Evolutionary conservation across 768 basidiomycete species (phyloP).

Genomic region (Podaxis sp.): DNA sequence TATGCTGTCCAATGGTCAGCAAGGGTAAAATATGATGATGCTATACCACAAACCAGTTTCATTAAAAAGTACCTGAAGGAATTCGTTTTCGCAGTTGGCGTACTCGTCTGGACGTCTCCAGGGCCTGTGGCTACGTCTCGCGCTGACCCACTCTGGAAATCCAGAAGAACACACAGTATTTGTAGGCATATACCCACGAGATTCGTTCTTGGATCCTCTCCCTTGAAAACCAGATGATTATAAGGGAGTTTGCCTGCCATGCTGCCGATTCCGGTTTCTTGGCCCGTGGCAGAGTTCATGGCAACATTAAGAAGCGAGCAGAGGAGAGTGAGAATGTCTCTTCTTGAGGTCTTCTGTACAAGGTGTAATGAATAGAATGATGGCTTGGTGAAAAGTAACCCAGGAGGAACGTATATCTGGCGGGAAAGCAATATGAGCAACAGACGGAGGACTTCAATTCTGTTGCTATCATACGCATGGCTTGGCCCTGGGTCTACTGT

Average conservation of each 20-base stretch:
- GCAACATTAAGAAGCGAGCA: conserved; percentile 93
- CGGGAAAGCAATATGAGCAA: conserved; percentile 85
- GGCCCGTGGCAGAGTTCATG: conserved; percentile 60
- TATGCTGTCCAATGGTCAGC: conserved; percentile 53
- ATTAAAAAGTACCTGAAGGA: conserved; percentile 90
- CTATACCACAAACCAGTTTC: conserved; percentile 60
- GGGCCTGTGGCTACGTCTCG: conserved; percentile 42
- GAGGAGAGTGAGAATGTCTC: conserved; percentile 84
- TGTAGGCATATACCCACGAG: conserved; percentile 76
- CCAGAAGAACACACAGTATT: conserved; percentile 68
- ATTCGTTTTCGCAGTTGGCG: conserved; percentile 69
- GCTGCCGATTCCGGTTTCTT: conserved; percentile 51
- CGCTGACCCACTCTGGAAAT: conserved; percentile 77
- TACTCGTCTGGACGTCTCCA: conserved; percentile 38
- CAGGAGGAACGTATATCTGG: conserved; percentile 80
- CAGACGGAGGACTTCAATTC: conserved; percentile 85
- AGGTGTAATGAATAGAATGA: conserved; percentile 76
- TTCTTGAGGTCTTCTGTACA: conserved; percentile 69
- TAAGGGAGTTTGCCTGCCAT: conserved; percentile 82
- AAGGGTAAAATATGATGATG: conserved; percentile 3
- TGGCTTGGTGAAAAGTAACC: conserved; percentile 64
- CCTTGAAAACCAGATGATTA: conserved; percentile 86
- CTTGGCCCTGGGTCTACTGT: conserved; percentile 66
- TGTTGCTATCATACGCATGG: conserved; percentile 70
- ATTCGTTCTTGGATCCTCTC: conserved; percentile 72